Evolutionary conservation across 768 basidiomycete species (phyloP).

Genomic region (Sistotremastrum suecicum): DNA sequence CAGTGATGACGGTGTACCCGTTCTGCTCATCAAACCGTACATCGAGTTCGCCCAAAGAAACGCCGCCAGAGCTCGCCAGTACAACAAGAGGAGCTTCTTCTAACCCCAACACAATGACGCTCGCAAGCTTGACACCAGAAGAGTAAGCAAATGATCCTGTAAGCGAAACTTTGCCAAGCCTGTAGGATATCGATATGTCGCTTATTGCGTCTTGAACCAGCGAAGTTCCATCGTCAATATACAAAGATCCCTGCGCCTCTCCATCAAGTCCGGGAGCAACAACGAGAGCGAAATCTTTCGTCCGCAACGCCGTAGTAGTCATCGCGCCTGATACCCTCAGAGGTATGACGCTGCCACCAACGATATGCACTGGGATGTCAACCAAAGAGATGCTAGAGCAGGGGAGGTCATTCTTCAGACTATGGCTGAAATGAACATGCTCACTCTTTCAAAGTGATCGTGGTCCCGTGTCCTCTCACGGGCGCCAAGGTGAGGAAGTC

Average conservation of each 20-base stretch:
- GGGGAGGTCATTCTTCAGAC: not conserved
- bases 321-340: conserved; percentile 39
- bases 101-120: conserved; percentile 20
- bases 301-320: conserved; percentile 43
- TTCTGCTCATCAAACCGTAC: too few species aligned
- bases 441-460: conserved; percentile 20
- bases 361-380: conserved; percentile 48
- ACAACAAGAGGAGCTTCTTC: conserved; percentile 10
- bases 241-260: conserved; percentile 36
- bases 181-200: conserved; percentile 15
- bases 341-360: conserved; percentile 44
- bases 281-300: conserved; percentile 44
- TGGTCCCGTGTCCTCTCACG: conserved; percentile 32
- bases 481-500: conserved; percentile 39
- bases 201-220: conserved; percentile 17
- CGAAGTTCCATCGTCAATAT: conserved; percentile 54
- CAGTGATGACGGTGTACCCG: too few species aligned
- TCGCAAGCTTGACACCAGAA: conserved; percentile 18
- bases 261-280: conserved; percentile 45
- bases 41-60: too few species aligned
- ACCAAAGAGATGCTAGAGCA: conserved; percentile 32
- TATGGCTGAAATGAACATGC: not conserved
- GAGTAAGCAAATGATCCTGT: conserved; percentile 17
- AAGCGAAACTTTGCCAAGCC: conserved; percentile 14
- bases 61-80: too few species aligned